Conservation (phyloP, 2,329 filamentous ascomycete species). For the Dendryphion nanum region DNA sequence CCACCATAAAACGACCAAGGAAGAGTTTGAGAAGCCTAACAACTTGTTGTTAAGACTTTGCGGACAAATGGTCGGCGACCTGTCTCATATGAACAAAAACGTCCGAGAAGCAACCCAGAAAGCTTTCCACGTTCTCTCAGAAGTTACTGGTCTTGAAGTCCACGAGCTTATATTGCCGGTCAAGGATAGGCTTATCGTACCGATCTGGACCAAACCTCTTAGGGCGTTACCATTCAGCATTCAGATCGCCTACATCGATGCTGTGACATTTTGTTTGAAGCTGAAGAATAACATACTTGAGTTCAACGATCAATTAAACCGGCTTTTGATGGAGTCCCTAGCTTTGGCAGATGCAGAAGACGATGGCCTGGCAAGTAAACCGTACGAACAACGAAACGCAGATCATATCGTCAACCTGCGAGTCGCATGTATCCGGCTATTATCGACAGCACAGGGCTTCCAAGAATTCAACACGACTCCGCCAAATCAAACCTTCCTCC, state of each 20-base stretch:
- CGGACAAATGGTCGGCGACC: constrained; percentile 79
- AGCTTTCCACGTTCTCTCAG: constrained; percentile 77
- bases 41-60: constrained; percentile 74
- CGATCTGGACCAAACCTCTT: constrained; percentile 93
- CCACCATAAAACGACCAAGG: constrained; percentile 75
- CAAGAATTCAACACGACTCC: constrained; percentile 82
- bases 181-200: constrained; percentile 82
- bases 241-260: constrained; percentile 98
- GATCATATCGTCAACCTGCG: constrained; percentile 89
- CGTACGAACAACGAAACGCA: constrained; percentile 90
- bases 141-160: constrained; percentile 73
- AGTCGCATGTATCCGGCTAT: constrained; percentile 87
- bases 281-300: constrained; percentile 85
- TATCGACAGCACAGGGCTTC: constrained; percentile 91
- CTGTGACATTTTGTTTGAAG: constrained; percentile 90
- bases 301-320: constrained; percentile 88
- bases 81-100: constrained; percentile 94
- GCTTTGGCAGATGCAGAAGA: constrained; percentile 93
- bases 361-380: constrained; percentile 80
- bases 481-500: constrained; percentile 59
- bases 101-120: constrained; percentile 84
- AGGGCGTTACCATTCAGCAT: constrained; percentile 89
- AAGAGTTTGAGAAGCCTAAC: constrained; percentile 68
- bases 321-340: constrained; percentile 88
- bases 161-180: constrained; percentile 87